A percentile compares a stretch with the other conserved stretches of the same genome.
Evolutionary conservation across 164 flowering plant genomes (phyloP).

Genomic region (Aristolochia californica): DNA sequence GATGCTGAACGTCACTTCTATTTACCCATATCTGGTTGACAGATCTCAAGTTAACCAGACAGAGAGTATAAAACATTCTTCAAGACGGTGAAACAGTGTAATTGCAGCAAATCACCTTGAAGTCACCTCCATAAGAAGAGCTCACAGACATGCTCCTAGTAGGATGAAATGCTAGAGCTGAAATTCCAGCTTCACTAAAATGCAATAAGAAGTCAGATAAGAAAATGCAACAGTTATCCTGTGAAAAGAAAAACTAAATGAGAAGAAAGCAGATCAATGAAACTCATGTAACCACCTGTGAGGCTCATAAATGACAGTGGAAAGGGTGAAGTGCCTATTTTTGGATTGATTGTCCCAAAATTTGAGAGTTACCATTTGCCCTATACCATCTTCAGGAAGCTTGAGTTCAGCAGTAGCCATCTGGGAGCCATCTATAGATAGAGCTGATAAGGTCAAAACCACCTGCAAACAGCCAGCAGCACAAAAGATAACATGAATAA

Average conservation of each 20-base stretch:
- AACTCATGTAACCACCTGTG: conserved; percentile 50
- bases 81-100: background rate
- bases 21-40: conserved; percentile 56
- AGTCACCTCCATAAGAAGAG: conserved; percentile 82
- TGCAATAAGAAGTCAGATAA: background rate
- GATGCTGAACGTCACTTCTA: conserved; percentile 23
- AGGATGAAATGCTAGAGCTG: conserved; percentile 83
- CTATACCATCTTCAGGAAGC: conserved; percentile 79
- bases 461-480: conserved; percentile 36
- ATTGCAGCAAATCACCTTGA: conserved; percentile 52
- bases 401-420: conserved; percentile 78
- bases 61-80: background rate
- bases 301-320: conserved; percentile 88
- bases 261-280: background rate
- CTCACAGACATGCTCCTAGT: conserved; percentile 63
- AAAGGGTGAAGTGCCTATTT: conserved; percentile 46
- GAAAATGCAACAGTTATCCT: background rate
- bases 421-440: conserved; percentile 74
- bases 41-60: background rate
- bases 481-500: background rate
- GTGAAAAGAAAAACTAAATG: background rate
- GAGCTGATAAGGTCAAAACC: conserved; percentile 41
- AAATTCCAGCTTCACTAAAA: conserved; percentile 71
- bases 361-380: conserved; percentile 75
- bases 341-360: conserved; percentile 56